phyloP scores from a whole-genome alignment of 352 stramenopile genomes.

The Globisporangium radiosum region DNA sequence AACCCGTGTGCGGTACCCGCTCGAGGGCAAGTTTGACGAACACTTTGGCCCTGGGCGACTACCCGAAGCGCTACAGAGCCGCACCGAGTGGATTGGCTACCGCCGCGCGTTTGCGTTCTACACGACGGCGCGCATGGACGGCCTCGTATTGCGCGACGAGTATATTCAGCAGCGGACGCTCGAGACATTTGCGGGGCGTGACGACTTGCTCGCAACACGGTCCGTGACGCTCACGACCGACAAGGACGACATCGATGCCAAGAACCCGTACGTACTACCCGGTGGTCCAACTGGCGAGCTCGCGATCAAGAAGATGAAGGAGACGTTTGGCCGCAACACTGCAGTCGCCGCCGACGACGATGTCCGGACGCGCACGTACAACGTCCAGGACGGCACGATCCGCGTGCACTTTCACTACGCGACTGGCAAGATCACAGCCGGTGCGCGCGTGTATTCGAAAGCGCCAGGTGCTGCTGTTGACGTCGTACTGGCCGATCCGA shows the following conservation, averaged over 20 bases:
- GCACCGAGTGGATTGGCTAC: conserved; percentile 85
- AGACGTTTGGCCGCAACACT: conserved; percentile 83
- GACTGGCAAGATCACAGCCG: conserved; percentile 88
- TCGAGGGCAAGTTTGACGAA: conserved; percentile 86
- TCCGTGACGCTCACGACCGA: conserved; percentile 72
- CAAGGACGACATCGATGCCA: conserved; percentile 70
- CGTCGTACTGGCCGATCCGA: conserved; percentile 68
- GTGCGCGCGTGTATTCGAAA: conserved; percentile 77
- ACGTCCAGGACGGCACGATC: conserved; percentile 87
- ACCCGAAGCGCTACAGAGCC: conserved; percentile 66
- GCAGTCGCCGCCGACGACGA: conserved; percentile 58
- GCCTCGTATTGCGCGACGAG: conserved; percentile 81
- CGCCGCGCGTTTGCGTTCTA: conserved; percentile 90
- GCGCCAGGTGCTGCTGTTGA: conserved; percentile 57
- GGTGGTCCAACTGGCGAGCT: conserved; percentile 67
- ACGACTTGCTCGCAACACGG: conserved; percentile 83
- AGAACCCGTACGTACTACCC: conserved; percentile 75
- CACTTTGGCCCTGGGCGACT: conserved; percentile 64
- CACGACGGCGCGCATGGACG: conserved; percentile 83
- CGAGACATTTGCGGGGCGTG: conserved; percentile 80
- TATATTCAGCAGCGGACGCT: conserved; percentile 84
- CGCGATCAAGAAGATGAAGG: conserved; percentile 91
- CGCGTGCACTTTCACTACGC: conserved; percentile 89
- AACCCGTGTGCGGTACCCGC: conserved; percentile 60
- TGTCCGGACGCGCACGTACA: conserved; percentile 87